Evolutionary conservation across 139 green algal species (phyloP).

Genomic region (Micromonas pusilla): DNA sequence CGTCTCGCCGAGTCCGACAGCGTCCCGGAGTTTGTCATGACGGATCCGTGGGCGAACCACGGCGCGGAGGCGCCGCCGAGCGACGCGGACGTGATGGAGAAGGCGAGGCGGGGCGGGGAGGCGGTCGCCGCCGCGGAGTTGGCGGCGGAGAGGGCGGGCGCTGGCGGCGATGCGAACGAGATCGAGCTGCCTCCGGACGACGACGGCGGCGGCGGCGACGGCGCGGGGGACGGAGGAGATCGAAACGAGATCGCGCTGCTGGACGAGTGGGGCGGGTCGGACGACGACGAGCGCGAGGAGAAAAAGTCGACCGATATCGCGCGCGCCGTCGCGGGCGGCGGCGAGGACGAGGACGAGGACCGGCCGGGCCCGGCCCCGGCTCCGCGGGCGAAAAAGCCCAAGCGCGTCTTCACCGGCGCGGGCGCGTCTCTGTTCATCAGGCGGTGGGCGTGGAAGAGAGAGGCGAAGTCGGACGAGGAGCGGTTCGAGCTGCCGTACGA

Average conservation of each 20-base stretch:
- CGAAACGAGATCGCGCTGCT: not conserved
- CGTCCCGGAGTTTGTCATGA: not conserved
- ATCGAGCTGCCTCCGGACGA: not conserved
- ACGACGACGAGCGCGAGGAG: not conserved
- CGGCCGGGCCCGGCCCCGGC: no score
- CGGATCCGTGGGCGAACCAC: no score
- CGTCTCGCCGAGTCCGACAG: not conserved
- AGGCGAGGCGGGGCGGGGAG: no score
- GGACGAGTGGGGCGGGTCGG: not conserved
- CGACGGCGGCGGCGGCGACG: not conserved
- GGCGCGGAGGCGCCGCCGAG: no score
- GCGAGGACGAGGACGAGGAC: no score
- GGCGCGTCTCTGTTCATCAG: slow-evolving; percentile 2
- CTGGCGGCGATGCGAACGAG: no score
- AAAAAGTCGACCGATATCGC: not conserved
- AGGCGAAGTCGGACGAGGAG: slow-evolving; percentile 4
- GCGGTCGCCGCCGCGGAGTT: no score
- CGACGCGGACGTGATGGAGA: no score
- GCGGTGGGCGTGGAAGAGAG: slow-evolving; percentile 6
- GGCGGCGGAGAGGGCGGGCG: no score
- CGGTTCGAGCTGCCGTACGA: slow-evolving; percentile 4
- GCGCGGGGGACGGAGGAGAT: not conserved
- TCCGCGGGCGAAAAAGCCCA: not conserved
- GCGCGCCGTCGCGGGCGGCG: no score
- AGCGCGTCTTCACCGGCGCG: not conserved